phyloP scores from a whole-genome alignment of 208 protist species.

The Phytomonas francai region DNA sequence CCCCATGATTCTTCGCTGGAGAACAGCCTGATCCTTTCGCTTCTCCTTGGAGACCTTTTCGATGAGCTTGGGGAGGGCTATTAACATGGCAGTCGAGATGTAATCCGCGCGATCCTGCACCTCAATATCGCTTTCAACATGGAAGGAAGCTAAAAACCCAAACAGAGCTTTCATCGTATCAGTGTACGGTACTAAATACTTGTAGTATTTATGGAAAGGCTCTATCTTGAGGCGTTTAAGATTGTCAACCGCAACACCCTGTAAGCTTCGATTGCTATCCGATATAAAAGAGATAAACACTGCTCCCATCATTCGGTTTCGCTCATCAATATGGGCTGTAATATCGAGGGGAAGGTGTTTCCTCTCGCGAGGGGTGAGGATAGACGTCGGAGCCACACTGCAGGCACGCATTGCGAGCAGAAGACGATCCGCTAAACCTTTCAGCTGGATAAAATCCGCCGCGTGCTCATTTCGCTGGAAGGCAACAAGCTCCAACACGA shows the following conservation, averaged over 20 bases:
- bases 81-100: constrained; percentile 52
- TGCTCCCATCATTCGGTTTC: constrained; percentile 30
- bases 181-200: constrained; percentile 63
- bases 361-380: constrained; percentile 22
- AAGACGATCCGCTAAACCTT: constrained; percentile 62
- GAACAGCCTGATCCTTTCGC: constrained; percentile 66
- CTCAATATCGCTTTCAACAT: constrained; percentile 61
- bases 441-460: constrained; percentile 33
- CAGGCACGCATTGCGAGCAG: constrained; percentile 67
- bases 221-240: constrained; percentile 62
- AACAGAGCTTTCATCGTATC: constrained; percentile 76
- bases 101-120: constrained; percentile 46
- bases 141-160: constrained; percentile 68
- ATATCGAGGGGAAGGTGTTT: constrained; percentile 12
- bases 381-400: constrained; percentile 28
- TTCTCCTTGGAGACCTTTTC: constrained; percentile 64
- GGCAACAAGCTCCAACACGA: constrained; percentile 59
- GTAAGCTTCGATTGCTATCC: constrained; percentile 49
- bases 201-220: constrained; percentile 58
- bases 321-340: constrained; percentile 14
- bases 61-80: constrained; percentile 77
- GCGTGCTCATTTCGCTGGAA: constrained; percentile 47
- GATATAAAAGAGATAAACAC: constrained; percentile 53
- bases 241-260: constrained; percentile 69
- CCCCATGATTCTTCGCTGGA: constrained; percentile 64